Evolutionary conservation across 2,329 filamentous ascomycete genomes (phyloP), one percentile per base, ranked within the genome.

Genomic region (Neonectria sp.): DNA sequence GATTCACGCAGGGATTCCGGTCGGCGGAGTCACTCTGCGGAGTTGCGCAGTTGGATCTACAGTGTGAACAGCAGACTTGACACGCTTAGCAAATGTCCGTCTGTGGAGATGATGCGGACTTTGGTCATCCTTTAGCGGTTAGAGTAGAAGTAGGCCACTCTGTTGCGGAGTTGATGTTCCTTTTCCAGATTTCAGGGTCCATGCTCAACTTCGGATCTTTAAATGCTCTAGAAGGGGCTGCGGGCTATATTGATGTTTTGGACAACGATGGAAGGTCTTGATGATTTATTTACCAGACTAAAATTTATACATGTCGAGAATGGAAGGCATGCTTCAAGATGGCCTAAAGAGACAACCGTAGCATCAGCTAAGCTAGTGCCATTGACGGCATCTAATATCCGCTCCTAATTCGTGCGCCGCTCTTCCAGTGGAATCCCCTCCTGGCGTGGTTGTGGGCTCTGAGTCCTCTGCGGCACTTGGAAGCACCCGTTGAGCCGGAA

Each of bases 391-490:
- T 53, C 17, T 9, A 24, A 15, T 27, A 43, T 45, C n/a, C 15
- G 17, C 58, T 60, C 31, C 48, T n/a, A 9, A 65, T 55, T 70
- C 70, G 27, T 31, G 17, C 6, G 35, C 51, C 17, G 35, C 64
- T 6, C 69, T 59, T n/a, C 29, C 27, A 9, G 71, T 73, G 21
- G 71, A 67, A 56, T 70, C 73, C 40, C 24, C 40, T 4, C 11
- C 40, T 21, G 2, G 40, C 7, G 40, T 45, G 9, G 7, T 24
- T 24, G 8, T 24, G 40, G 4, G 40, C 40, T 45, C 40, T 21
- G 40, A 45, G 40, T 45, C 40, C 40, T 45, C 40, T 21, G 40
- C 40, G 40, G n/a, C n/a, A 24, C 40, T 45, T 45, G 40, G 40
- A 45, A 24, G n/a, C 40, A 6, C 17, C 17, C 3, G 17, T 2